Base-by-base conservation (phyloP, 2,329 filamentous ascomycete species). In the Claviceps sp. region DNA sequence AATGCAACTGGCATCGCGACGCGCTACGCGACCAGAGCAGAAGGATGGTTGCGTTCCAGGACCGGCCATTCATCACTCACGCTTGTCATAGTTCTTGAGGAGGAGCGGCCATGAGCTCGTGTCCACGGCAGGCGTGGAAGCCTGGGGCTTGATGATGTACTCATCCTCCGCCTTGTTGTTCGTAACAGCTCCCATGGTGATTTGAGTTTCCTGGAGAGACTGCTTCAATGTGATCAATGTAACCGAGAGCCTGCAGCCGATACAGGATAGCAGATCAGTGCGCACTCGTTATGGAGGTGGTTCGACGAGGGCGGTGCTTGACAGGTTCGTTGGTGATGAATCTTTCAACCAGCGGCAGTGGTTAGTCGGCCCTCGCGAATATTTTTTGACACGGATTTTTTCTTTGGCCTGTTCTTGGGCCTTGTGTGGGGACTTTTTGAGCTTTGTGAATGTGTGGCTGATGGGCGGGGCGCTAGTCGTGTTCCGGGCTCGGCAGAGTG, bases 31-130 rank as follows among this genome's bases (percentile, higher is more conserved):
- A 11, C 1, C 10, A 34, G 10, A 34, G 30, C 30, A 34, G 10
- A 11, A 4, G 30, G 30, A 11, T 4, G 10, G 30, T 11, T 34
- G 30, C 4, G 30, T 34, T 34, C 10, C 30, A 34, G 10, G 30
- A 34, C 30, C 30, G 30, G 10, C 30, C 30, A 34, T 34, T 34
- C 8, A 56, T 55, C 61, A 77, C 85, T 68, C 79, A 93, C 89
- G 76, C 67, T 90, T 87, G 71, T 89, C 87, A 74, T 94, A 97
- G 75, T 96, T 95, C 77, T 95, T 95, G 65, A 97, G 79, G 63
- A 97, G 78, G 64, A 97, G 77, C 63, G 93, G 93, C 89, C 89
- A 96, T 68, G 83, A 80, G 75, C 85, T 90, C 61, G 88, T 94
- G 72, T 94, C 84, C 63, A 94, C 76, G 55, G 81, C 74, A 60